Base-by-base conservation (phyloP, 2,329 filamentous ascomycete genomes). In the Diaporthe caulivora region DNA sequence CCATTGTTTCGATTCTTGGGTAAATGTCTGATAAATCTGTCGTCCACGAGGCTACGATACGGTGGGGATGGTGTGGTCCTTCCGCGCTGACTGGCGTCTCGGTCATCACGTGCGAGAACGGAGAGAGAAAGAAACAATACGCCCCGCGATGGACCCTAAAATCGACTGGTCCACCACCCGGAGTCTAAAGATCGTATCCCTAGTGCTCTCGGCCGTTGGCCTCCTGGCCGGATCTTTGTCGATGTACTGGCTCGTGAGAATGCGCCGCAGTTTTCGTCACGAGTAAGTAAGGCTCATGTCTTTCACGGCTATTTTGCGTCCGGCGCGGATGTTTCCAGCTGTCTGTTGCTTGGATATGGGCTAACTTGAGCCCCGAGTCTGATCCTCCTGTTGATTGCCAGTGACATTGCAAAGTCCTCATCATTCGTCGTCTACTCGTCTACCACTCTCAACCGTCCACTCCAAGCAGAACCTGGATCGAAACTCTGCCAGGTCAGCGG, bases 191-290 rank as follows among this genome's bases (percentile, higher is more conserved):
- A 83, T 82, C 72, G 77, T 87, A 11, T 82, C 87, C 0, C 77
- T 91, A 24, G 77, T 80, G 4, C 79, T 85, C 31, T 83, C 86
- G 5, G 82, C 84, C 1, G 74, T 91, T 76, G 94, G 92, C 77
- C 83, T 94, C 42, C 70, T 87, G 3, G 85, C 89, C 15, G 88
- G 88, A 0, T 77, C 90, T 9, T 79, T 89, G 40, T 87, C 91
- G 2, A 87, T 92, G 53, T 93, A 92, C 82, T 95, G 92, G 91
- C 95, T 95, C 79, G 84, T 90, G 72, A 87, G 90, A 75, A 95
- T 95, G 92, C 88, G 90, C 76, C 88, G 92, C 78, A 91, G 88
- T 76, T 95, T 95, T 80, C 89, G 93, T 58, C 92, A 95, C 80
- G 90, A 92, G 91, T 92, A 83, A 83, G 89, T 83, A 9, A 3